Evolutionary conservation across 306 rosid genomes (phyloP), one percentile per base, ranked within the genome.

Genomic region (Oxytropis ochrocephala): DNA sequence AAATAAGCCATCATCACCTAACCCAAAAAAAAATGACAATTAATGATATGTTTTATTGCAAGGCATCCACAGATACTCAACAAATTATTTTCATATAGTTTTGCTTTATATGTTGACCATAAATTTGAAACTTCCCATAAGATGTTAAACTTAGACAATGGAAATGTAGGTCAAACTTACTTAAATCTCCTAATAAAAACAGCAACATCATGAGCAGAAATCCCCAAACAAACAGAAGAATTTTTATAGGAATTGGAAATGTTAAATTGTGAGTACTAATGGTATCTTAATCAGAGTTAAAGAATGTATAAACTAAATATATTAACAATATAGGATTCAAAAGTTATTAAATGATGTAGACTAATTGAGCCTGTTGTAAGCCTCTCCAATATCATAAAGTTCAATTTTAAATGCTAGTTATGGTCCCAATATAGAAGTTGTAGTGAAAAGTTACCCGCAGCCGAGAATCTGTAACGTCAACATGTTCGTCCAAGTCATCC

Each of bases 401-500:
- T 57, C 36, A 24, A 12, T 5, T 69, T 39, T 36, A 50, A 30
- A 5, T 30, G 29, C 55, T 41, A 33, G 11, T n/a, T 42, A 43
- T 52, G 64, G 41, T 39, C 48, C 36, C 12, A 50, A 32, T 65
- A 73, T 17, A 32, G 11, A 68, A 67, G 74, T 55, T 53, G 54
- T 24, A 54, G 78, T 13, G 72, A 79, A 73, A 38, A 13, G 53
- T 73, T 95, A 95, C 99, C 99, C 87, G 84, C 68, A 95, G 73
- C 69, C 92, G 85, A 36, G 96, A 88, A 89, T 91, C 96, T 3
- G 99, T 87, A 50, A 87, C 88, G 48, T 91, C 99, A 29, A 91
- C 99, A 41, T 86, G 99, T 73, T 84, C 68, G 65, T 95, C 99
- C 89, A 91, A 91, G 86, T 91, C 97, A 83, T 95, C 99, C 97